phyloP scores from a whole-genome alignment of 495 filamentous ascomycete species.

The Penicillium bovifimosum region DNA sequence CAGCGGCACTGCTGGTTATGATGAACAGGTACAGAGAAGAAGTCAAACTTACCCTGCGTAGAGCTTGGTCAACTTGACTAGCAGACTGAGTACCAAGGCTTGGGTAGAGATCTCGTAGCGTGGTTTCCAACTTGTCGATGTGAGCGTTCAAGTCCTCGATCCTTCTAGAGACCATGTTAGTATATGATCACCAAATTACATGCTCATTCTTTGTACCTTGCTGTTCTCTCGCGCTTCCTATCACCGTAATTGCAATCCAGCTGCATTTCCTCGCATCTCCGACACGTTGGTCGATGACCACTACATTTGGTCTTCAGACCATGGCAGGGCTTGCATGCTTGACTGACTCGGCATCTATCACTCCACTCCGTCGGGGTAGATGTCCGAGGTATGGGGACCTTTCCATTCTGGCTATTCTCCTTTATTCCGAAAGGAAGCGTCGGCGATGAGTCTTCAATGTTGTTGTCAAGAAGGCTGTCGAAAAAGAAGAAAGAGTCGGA shows the following conservation, averaged over 20 bases:
- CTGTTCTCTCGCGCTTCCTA: conserved; percentile 50
- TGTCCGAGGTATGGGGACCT: conserved; percentile 35
- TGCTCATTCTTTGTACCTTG: conserved; percentile 23
- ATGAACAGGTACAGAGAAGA: no score
- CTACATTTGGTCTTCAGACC: conserved; percentile 62
- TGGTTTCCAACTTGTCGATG: conserved; percentile 24
- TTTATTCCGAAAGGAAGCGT: no score
- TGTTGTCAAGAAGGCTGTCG: no score
- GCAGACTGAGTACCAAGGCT: conserved; percentile 19
- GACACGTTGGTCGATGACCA: conserved; percentile 50
- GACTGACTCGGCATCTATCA: conserved; percentile 37
- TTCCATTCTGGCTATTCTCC: background rate
- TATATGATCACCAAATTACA: conserved; percentile 29
- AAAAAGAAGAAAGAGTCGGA: no score
- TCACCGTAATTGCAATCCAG: conserved; percentile 50
- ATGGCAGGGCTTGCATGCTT: conserved; percentile 67
- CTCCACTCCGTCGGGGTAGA: conserved; percentile 20
- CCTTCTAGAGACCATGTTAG: conserved; percentile 9
- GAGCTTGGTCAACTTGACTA: conserved; percentile 22
- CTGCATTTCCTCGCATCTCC: conserved; percentile 49
- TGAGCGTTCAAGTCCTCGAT: conserved; percentile 24
- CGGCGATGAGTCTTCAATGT: no score
- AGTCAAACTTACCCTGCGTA: background rate
- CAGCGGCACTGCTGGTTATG: no score
- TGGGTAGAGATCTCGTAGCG: conserved; percentile 25